A percentile compares a stretch with the other conserved stretches of the same genome.
phyloP scores from a whole-genome alignment of 495 filamentous ascomycete genomes.

The Neurospora intermedia region DNA sequence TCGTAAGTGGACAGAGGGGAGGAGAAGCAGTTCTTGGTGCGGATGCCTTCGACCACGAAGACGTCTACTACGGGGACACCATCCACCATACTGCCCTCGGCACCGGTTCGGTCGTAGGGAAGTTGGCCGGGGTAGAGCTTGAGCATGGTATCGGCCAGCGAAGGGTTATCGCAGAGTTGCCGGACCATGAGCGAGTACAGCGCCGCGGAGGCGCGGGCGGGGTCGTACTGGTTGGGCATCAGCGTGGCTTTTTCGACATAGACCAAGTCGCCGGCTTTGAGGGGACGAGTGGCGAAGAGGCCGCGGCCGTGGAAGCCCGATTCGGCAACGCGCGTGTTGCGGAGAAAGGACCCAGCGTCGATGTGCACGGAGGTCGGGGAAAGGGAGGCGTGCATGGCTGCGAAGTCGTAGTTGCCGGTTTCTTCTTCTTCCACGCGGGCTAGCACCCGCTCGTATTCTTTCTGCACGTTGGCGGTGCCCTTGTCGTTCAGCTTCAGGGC shows the following conservation, averaged over 20 bases:
- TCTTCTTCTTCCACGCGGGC: conserved; percentile 27
- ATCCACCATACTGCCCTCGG: conserved; percentile 31
- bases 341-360: conserved; percentile 35
- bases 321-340: conserved; percentile 9
- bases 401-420: conserved; percentile 37
- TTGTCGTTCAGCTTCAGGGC: conserved; percentile 23
- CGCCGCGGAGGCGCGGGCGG: conserved; percentile 27
- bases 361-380: conserved; percentile 21
- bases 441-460: conserved; percentile 25
- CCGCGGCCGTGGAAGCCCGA: conserved; percentile 29
- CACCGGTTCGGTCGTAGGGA: conserved; percentile 11
- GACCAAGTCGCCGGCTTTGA: conserved; percentile 41
- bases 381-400: conserved; percentile 23
- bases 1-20: conserved; percentile 29
- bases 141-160: conserved; percentile 26
- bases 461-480: conserved; percentile 12
- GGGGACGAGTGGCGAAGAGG: conserved; percentile 37
- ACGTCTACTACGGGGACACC: conserved; percentile 40
- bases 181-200: conserved; percentile 32
- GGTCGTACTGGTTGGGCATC: conserved; percentile 23
- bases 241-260: conserved; percentile 45
- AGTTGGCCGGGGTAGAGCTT: conserved; percentile 32
- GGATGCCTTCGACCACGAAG: conserved; percentile 36
- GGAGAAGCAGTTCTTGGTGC: conserved; percentile 40
- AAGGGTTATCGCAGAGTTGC: conserved; percentile 42